phyloP scores from a whole-genome alignment of 1,139 yeast genomes.

The Diutina pseudorugosa region DNA sequence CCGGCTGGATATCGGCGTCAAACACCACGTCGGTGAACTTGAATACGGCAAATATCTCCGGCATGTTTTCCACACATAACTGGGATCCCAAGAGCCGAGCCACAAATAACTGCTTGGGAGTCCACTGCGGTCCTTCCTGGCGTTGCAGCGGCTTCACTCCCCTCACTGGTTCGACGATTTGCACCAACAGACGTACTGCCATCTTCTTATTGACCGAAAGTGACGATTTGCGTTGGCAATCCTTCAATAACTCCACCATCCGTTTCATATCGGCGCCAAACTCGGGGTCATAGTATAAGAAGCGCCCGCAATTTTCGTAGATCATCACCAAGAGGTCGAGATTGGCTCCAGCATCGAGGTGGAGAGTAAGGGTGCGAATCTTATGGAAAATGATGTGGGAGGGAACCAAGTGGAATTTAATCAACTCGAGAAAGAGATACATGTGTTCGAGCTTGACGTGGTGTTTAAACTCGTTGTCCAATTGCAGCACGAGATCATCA shows the following conservation, averaged over 20 bases:
- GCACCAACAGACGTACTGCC: constrained; percentile 22
- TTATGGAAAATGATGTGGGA: constrained; percentile 61
- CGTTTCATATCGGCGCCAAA: constrained; percentile 49
- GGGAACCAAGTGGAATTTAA: constrained; percentile 70
- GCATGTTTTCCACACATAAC: constrained; percentile 20
- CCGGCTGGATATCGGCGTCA: constrained; percentile 21
- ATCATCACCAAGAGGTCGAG: constrained; percentile 54
- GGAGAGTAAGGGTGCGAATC: constrained; percentile 42
- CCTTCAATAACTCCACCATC: constrained; percentile 46
- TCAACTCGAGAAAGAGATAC: constrained; percentile 59
- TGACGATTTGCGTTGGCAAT: constrained; percentile 36
- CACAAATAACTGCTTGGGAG: constrained; percentile 39
- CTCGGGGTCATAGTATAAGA: constrained; percentile 49
- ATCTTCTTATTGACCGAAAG: constrained; percentile 45
- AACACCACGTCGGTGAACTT: constrained; percentile 33
- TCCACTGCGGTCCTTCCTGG: constrained; percentile 5
- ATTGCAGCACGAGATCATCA: constrained; percentile 40
- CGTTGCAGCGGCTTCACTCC: constrained; percentile 33
- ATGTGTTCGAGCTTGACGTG: constrained; percentile 50
- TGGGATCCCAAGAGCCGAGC: constrained; percentile 8
- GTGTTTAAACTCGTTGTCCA: constrained; percentile 50
- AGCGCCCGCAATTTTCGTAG: constrained; percentile 67
- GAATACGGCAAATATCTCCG: constrained; percentile 38
- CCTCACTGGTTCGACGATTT: constrained; percentile 12
- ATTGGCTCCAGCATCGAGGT: constrained; percentile 41